Conservation (phyloP, 192 early-diverging fungal genomes). For the Linnemannia exigua region DNA sequence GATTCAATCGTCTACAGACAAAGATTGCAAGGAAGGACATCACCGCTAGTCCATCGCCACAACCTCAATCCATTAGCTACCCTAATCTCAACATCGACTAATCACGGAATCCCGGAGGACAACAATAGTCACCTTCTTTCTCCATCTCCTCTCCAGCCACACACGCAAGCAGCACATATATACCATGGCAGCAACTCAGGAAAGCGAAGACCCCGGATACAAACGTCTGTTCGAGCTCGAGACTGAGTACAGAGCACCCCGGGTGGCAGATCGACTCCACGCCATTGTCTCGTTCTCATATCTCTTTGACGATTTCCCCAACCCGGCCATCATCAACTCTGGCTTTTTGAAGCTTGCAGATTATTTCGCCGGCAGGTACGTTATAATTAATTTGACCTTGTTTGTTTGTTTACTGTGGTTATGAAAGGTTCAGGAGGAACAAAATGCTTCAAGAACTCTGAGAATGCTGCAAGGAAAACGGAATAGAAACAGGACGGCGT, state of each 20-base stretch:
- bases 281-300: conserved; percentile 58
- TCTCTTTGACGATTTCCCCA: conserved; percentile 63
- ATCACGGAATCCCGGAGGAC: no score
- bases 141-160: no score
- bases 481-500: background rate
- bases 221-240: conserved; percentile 47
- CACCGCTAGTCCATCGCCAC: no score
- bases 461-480: no score
- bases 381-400: background rate
- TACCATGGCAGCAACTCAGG: background rate
- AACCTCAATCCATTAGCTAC: no score
- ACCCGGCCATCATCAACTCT: conserved; percentile 63
- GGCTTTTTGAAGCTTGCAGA: conserved; percentile 65
- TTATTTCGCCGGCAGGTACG: conserved; percentile 61
- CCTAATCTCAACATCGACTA: no score
- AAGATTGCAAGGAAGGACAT: no score
- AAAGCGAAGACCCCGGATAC: conserved; percentile 37
- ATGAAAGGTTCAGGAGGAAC: background rate
- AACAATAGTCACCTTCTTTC: no score
- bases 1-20: no score
- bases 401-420: background rate
- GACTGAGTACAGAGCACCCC: conserved; percentile 44
- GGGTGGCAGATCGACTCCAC: conserved; percentile 51
- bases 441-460: no score
- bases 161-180: background rate